Evolutionary conservation across 2,329 filamentous ascomycete species (phyloP).

Genomic region (Capronia americana): DNA sequence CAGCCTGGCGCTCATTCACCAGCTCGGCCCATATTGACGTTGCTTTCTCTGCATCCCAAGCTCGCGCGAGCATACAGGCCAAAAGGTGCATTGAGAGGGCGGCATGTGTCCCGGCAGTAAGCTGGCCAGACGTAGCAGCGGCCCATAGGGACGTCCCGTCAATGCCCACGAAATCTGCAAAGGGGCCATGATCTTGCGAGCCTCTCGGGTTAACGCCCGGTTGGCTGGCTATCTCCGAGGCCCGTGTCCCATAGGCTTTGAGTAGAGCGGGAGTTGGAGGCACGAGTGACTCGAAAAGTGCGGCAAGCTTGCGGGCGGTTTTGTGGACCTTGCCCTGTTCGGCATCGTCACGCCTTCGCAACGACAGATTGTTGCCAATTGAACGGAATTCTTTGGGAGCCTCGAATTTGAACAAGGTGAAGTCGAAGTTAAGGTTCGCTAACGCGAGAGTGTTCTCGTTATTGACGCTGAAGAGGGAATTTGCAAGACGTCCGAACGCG

Average conservation of each 20-base stretch:
- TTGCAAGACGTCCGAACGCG: neutral
- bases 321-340: constrained; percentile 48
- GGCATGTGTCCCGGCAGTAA: neutral
- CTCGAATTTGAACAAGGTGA: constrained; percentile 50
- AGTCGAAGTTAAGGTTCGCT: constrained; percentile 52
- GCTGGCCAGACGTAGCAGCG: constrained; percentile 46
- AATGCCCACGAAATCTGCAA: constrained; percentile 40
- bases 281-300: constrained; percentile 47
- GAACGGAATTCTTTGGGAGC: constrained; percentile 48
- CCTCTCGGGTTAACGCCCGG: constrained; percentile 18
- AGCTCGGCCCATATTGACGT: constrained; percentile 43
- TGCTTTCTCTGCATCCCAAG: constrained; percentile 40
- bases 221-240: constrained; percentile 42
- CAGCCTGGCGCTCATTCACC: constrained; percentile 33
- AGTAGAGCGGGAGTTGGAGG: constrained; percentile 46
- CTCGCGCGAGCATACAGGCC: constrained; percentile 44
- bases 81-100: constrained; percentile 45
- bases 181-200: constrained; percentile 33
- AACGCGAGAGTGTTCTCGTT: constrained; percentile 36
- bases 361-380: constrained; percentile 45
- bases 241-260: constrained; percentile 46
- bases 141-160: constrained; percentile 50
- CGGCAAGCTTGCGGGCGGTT: constrained; percentile 50
- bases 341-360: constrained; percentile 44
- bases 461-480: neutral